phyloP scores from a whole-genome alignment of 768 basidiomycete genomes.

The Suillus sp. region DNA sequence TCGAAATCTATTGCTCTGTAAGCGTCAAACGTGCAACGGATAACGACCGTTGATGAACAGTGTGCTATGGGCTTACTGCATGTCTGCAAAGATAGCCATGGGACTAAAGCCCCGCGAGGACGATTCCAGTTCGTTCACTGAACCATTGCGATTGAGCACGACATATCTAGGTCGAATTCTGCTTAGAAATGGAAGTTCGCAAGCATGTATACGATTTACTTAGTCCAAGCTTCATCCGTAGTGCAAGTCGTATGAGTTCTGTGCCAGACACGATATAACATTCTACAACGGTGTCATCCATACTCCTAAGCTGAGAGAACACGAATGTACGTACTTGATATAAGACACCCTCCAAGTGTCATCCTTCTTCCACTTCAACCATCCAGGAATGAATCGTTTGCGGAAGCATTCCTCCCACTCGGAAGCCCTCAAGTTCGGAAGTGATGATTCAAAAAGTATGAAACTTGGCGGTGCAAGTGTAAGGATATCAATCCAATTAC shows the following conservation, averaged over 20 bases:
- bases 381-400: slow-evolving; percentile 75
- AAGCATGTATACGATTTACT: slow-evolving; percentile 43
- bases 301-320: slow-evolving; percentile 3
- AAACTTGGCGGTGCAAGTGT: slow-evolving; percentile 61
- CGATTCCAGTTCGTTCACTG: slow-evolving; percentile 69
- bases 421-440: slow-evolving; percentile 62
- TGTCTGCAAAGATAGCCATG: slow-evolving; percentile 65
- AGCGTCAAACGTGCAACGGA: background rate
- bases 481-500: slow-evolving; percentile 80
- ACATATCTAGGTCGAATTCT: slow-evolving; percentile 54
- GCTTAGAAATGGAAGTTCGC: background rate
- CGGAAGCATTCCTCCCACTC: slow-evolving; percentile 81
- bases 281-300: slow-evolving; percentile 39
- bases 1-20: slow-evolving; percentile 51
- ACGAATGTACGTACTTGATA: slow-evolving; percentile 52
- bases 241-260: slow-evolving; percentile 71
- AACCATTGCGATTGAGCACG: slow-evolving; percentile 72
- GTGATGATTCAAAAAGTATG: slow-evolving; percentile 65
- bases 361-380: slow-evolving; percentile 69
- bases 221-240: slow-evolving; percentile 81
- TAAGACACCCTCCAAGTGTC: slow-evolving; percentile 65
- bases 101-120: slow-evolving; percentile 73
- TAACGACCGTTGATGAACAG: slow-evolving; percentile 11
- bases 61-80: slow-evolving; percentile 55
- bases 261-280: slow-evolving; percentile 68